Base-by-base conservation (phyloP, 2,329 filamentous ascomycete species). In the Hymenoscyphus occultus region DNA sequence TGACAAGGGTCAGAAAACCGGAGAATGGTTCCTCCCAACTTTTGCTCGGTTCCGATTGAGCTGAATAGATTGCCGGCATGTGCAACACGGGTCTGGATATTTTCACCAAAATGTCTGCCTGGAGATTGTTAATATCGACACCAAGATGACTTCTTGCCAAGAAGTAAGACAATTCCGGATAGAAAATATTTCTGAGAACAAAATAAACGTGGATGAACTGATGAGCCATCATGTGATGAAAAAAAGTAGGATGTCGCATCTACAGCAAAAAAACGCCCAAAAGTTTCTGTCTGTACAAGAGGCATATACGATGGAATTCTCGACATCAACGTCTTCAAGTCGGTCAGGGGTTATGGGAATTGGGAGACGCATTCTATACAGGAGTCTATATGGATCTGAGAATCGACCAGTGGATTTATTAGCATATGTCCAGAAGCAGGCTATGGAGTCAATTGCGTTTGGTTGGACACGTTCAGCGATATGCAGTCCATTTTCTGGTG, bases 51-150 rank as follows among this genome's bases (percentile, higher is more conserved):
- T 39, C 10, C 40, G 57, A 60, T 61, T 56, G 48, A 40, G 54
- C 31, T 57, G 39, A n/a, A 22, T 13, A 22, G n/a, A 48, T 16
- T 60, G 16, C 62, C 57, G 58, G 45, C 40, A 48, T 60, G 28
- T 28, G 3, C 28, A 56, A 32, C 12, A 42, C 35, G 58, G 58
- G 45, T 56, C 42, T 64, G 62, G 57, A 16, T 60, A 32, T 56
- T 40, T 22, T 48, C 45, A 51, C 45, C n/a, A 45, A 45, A 48
- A 56, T 61, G 62, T 64, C 62, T 64, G 62, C 62, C 62, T 64
- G 35, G 62, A 60, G 48, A 3, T 35, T 22, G 19, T 61, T 63
- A 64, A 64, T 64, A 57, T 64, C 31, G 35, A 60, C n/a, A 48
- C 32, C 56, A 56, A 54, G 45, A 57, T 56, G 57, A 57, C 45